phyloP scores from a whole-genome alignment of 2,329 filamentous ascomycete species.

The Aspergillus ustus region DNA sequence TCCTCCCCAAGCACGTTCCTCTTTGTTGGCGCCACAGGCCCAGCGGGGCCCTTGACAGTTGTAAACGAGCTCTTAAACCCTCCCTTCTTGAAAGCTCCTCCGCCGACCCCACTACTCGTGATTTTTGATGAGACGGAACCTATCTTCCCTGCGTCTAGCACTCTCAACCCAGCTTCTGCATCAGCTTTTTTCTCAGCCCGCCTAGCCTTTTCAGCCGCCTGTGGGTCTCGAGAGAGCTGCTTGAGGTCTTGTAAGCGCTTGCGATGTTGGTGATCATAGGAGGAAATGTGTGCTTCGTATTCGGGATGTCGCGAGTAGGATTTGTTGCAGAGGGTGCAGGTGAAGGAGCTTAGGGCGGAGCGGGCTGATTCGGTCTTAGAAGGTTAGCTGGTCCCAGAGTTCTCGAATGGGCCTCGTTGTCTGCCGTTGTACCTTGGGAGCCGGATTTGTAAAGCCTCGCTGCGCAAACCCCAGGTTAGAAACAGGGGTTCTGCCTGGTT shows the following conservation, averaged over 20 bases:
- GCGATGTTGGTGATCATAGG: constrained; percentile 95
- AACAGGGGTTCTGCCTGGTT: no score
- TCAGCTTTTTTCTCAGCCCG: constrained; percentile 49
- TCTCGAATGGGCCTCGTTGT: not conserved
- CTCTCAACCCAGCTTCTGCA: constrained; percentile 46
- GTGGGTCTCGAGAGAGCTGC: constrained; percentile 49
- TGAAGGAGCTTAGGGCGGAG: constrained; percentile 79
- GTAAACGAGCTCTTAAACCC: constrained; percentile 81
- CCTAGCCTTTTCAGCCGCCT: constrained; percentile 48
- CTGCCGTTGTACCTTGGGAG: constrained; percentile 45
- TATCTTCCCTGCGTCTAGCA: constrained; percentile 39
- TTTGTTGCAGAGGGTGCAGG: constrained; percentile 86
- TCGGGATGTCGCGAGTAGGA: constrained; percentile 95
- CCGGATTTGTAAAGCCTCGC: constrained; percentile 54
- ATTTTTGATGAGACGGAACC: constrained; percentile 19
- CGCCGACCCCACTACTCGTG: constrained; percentile 31
- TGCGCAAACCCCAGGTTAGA: constrained; percentile 27
- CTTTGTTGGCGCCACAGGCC: constrained; percentile 36
- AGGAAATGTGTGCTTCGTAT: constrained; percentile 90
- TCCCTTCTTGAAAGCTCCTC: constrained; percentile 72
- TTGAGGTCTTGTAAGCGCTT: constrained; percentile 61
- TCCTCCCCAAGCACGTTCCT: constrained; percentile 50
- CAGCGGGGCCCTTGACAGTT: constrained; percentile 50
- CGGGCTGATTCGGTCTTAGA: constrained; percentile 67
- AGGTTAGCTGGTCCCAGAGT: not conserved